Evolutionary conservation across 2,329 filamentous ascomycete species (phyloP), one percentile per base, ranked within the genome.

Genomic region (Ophiocordyceps camponoti-floridani): DNA sequence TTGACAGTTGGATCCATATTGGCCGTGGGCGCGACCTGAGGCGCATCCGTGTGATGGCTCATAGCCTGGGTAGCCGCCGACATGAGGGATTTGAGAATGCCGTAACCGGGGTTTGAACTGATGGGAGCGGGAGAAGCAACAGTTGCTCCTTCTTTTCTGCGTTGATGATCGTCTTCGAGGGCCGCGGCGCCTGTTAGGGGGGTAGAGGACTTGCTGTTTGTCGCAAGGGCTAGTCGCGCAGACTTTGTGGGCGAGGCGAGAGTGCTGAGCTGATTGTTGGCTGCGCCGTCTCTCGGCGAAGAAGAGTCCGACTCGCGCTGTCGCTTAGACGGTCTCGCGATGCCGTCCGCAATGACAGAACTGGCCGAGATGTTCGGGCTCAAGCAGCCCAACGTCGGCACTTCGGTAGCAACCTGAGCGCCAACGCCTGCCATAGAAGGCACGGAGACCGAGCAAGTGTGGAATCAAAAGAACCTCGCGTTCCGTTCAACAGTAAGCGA

Each of bases 31-130:
- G 62, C 64, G 30, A 56, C 46, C 49, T 57, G 63, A n/a, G 69
- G 66, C 49, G 65, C 67, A 56, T 77, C 73, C 46, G 68, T 62
- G n/a, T 71, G 62, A 47, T 70, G 72, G 56, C 71, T 76, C 63
- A 77, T 71, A 42, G 64, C 64, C 49, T 69, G 61, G 23, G 67
- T 65, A 46, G 62, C 67, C 41, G 68, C 68, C 33, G 72, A 70
- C 62, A 77, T 67, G 42, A 78, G 62, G 18, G 71, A 70, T 19
- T 67, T 63, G 28, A 78, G 59, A 30, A 66, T 70, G 47, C 62
- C 67, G 44, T 73, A 71, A n/a, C 64, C 64, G 18, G 72, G 68
- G 45, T 74, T 73, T 38, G 75, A 70, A 54, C 65, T 74, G 43
- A 62, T 66, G 33, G 63, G 64, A 35, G 63, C 59, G 44, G 63